phyloP scores from a whole-genome alignment of 768 basidiomycete genomes.

The Obba rivulosa region DNA sequence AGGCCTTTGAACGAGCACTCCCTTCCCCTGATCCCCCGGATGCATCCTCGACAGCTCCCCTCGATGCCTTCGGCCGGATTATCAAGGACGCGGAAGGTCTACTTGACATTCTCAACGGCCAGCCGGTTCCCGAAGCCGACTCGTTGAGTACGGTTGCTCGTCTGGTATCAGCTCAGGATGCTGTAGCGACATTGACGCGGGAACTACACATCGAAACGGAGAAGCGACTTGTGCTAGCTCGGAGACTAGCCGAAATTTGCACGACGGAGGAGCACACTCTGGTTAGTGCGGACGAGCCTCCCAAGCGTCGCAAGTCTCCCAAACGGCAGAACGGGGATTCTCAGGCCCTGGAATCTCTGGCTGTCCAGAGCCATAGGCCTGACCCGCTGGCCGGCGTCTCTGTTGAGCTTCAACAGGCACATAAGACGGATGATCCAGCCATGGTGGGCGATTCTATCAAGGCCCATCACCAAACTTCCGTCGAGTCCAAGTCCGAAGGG shows the following conservation, averaged over 20 bases:
- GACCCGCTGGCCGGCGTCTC: too few relatives aligned
- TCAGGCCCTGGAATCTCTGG: too few relatives aligned
- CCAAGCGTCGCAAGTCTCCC: too few relatives aligned
- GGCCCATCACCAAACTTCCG: too few relatives aligned
- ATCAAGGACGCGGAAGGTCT: constrained; percentile 32
- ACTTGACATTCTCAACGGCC: constrained; percentile 29
- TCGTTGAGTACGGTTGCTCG: constrained; percentile 48
- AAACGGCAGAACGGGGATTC: too few relatives aligned
- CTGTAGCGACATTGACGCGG: constrained; percentile 45
- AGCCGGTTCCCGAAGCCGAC: constrained; percentile 25
- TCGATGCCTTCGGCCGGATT: constrained; percentile 26
- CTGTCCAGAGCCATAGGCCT: too few relatives aligned
- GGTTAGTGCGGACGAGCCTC: too few relatives aligned
- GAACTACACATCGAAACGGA: constrained; percentile 56
- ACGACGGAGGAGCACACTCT: too few relatives aligned
- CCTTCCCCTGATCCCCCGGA: constrained; percentile 5
- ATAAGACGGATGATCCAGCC: too few relatives aligned
- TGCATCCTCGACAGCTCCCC: constrained; percentile 7
- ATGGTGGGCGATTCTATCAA: too few relatives aligned
- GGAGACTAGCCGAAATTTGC: constrained; percentile 14
- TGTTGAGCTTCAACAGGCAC: too few relatives aligned
- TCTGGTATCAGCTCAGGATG: constrained; percentile 41
- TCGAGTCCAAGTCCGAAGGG: too few relatives aligned
- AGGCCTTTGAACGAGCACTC: constrained; percentile 26
- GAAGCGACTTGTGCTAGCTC: constrained; percentile 42